A percentile compares a stretch with the other conserved stretches of the same genome.
Evolutionary conservation across 495 filamentous ascomycete species (phyloP).

Genomic region (Lindgomyces ingoldianus): DNA sequence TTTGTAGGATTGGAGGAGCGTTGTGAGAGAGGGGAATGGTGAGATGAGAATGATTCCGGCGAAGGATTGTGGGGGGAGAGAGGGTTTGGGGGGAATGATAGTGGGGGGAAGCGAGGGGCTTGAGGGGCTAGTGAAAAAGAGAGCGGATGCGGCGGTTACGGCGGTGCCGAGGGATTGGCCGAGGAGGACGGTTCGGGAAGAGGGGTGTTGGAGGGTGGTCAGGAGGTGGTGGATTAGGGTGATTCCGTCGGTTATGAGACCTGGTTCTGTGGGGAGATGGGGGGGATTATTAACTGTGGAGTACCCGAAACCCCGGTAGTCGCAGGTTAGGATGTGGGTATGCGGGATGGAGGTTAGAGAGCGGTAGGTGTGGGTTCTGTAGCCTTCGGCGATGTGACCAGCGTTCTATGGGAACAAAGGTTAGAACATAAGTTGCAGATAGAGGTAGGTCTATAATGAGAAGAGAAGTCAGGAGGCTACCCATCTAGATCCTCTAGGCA

Average conservation of each 20-base stretch:
- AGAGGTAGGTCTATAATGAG: background rate
- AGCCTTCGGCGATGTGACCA: slow-evolving; percentile 55
- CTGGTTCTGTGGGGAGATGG: slow-evolving; percentile 68
- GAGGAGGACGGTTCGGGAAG: slow-evolving; percentile 74
- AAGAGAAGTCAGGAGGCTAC: too few species aligned
- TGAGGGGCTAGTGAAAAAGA: slow-evolving; percentile 58
- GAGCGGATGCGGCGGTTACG: slow-evolving; percentile 69
- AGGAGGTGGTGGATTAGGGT: slow-evolving; percentile 71
- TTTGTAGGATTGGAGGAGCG: slow-evolving; percentile 69
- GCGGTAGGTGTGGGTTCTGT: slow-evolving; percentile 55
- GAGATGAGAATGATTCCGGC: slow-evolving; percentile 75
- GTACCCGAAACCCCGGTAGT: slow-evolving; percentile 88
- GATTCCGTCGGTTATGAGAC: slow-evolving; percentile 77
- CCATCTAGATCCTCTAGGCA: too few species aligned
- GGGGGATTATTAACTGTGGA: slow-evolving; percentile 61
- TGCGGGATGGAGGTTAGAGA: slow-evolving; percentile 52
- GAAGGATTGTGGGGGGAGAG: slow-evolving; percentile 49
- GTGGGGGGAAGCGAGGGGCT: slow-evolving; percentile 13
- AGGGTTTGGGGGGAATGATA: background rate
- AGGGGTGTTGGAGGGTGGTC: slow-evolving; percentile 61
- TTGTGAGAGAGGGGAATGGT: slow-evolving; percentile 72
- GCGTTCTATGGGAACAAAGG: slow-evolving; percentile 39
- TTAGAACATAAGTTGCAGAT: too few species aligned
- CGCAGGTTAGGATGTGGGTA: slow-evolving; percentile 70
- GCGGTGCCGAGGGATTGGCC: slow-evolving; percentile 91